A percentile compares a stretch with the other conserved stretches of the same genome.
phyloP scores from a whole-genome alignment of 2,329 filamentous ascomycete species.

The Trichoderma sp. region DNA sequence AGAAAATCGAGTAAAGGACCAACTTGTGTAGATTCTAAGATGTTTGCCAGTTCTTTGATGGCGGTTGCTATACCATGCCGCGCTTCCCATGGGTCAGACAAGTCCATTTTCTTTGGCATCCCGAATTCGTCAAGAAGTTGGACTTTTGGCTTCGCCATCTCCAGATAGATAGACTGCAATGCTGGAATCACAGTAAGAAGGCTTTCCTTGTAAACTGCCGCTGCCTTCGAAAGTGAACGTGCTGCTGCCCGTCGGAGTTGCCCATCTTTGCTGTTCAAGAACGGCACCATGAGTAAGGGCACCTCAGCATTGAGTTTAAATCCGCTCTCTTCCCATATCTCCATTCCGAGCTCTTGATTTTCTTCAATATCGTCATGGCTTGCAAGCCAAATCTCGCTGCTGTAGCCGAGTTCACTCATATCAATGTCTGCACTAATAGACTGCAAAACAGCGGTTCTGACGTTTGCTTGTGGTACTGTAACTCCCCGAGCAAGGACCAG shows the following conservation, averaged over 20 bases:
- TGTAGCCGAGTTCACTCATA: slow-evolving; percentile 81
- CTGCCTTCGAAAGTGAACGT: slow-evolving; percentile 73
- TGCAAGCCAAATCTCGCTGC: slow-evolving; percentile 88
- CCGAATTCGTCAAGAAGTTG: slow-evolving; percentile 89
- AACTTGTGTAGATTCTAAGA: slow-evolving; percentile 67
- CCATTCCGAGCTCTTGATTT: slow-evolving; percentile 76
- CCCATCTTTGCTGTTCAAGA: slow-evolving; percentile 74
- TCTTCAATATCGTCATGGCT: slow-evolving; percentile 89
- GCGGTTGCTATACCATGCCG: slow-evolving; percentile 85
- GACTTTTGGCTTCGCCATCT: slow-evolving; percentile 77
- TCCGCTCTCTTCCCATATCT: slow-evolving; percentile 94
- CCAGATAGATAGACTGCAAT: slow-evolving; percentile 69
- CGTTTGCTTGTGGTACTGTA: slow-evolving; percentile 75
- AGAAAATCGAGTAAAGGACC: slow-evolving; percentile 81
- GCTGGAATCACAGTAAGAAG: slow-evolving; percentile 62
- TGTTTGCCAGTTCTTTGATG: slow-evolving; percentile 75
- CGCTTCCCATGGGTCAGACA: slow-evolving; percentile 86
- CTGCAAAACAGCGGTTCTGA: slow-evolving; percentile 82
- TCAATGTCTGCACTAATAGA: slow-evolving; percentile 90
- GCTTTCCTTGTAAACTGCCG: slow-evolving; percentile 57
- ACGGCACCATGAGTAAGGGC: slow-evolving; percentile 68
- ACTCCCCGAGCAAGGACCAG: slow-evolving; percentile 71
- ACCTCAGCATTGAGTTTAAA: slow-evolving; percentile 67
- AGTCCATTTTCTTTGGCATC: slow-evolving; percentile 86
- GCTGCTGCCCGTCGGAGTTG: slow-evolving; percentile 83